Evolutionary conservation across 1,139 yeast species (phyloP).

Genomic region (Entelexis sorbosivorans): DNA sequence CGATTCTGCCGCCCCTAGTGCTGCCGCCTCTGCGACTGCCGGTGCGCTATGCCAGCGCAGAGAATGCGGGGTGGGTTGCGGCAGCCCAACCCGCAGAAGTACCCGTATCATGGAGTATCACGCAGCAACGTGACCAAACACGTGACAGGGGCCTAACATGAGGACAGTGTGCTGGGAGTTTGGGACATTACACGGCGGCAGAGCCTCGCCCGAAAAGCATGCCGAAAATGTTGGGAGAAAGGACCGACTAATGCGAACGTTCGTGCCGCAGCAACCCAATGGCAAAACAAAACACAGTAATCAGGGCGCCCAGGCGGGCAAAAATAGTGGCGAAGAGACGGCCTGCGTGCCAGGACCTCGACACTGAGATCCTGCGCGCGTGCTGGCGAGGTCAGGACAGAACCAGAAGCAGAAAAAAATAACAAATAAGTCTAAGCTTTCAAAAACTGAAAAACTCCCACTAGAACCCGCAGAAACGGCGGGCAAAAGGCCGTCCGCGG

Average conservation of each 20-base stretch:
- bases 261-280: not conserved
- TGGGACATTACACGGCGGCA: slow-evolving; percentile 1
- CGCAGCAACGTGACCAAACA: not conserved
- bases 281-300: slow-evolving; percentile 3
- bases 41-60: not conserved
- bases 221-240: slow-evolving; percentile 6
- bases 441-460: not conserved
- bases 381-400: not conserved
- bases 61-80: not conserved
- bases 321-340: not conserved
- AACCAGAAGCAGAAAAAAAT: not conserved
- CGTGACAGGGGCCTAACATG: not conserved
- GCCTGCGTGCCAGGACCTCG: not conserved
- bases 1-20: too few species aligned
- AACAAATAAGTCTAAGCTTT: not conserved
- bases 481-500: not conserved
- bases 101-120: not conserved
- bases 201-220: slow-evolving; percentile 3
- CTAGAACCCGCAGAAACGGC: not conserved
- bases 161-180: not conserved
- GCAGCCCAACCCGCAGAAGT: too few species aligned
- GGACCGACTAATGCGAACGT: slow-evolving; percentile 2
- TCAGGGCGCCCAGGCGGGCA: not conserved
- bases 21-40: not conserved
- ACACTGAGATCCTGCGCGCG: not conserved